Percentiles rank a stretch among this genome's conserved stretches.
Conservation (phyloP, 2,329 filamentous ascomycete species). For the Arthrinium puccinioides region DNA sequence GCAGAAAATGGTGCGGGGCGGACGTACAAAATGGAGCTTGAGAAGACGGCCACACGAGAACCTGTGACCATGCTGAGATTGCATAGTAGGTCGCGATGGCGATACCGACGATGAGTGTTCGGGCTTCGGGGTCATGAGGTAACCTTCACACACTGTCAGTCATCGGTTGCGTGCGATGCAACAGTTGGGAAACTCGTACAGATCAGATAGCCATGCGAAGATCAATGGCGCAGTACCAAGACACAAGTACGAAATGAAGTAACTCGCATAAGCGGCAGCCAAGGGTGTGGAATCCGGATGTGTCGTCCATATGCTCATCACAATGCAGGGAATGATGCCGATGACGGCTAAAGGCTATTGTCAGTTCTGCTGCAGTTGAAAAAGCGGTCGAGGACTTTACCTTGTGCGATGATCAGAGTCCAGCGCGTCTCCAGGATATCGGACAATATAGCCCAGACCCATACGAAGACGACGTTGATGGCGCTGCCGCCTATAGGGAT, state of each 20-base stretch:
- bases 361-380: too few relatives aligned
- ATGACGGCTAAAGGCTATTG: conserved; percentile 28
- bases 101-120: conserved; percentile 40
- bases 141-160: conserved; percentile 9
- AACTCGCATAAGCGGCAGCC: conserved; percentile 40
- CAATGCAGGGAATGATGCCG: conserved; percentile 38
- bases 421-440: conserved; percentile 41
- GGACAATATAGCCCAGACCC: conserved; percentile 46
- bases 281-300: conserved; percentile 33
- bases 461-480: conserved; percentile 43
- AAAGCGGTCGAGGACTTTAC: conserved; percentile 14
- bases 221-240: conserved; percentile 45
- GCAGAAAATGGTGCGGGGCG: neutral
- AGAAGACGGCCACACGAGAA: conserved; percentile 42
- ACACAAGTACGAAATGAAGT: conserved; percentile 40
- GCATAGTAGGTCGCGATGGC: conserved; percentile 42
- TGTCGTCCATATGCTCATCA: conserved; percentile 46
- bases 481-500: conserved; percentile 41
- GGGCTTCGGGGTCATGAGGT: conserved; percentile 41
- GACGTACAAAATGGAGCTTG: conserved; percentile 40
- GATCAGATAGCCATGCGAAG: conserved; percentile 43
- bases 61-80: conserved; percentile 43
- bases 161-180: neutral
- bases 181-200: conserved; percentile 15
- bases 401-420: conserved; percentile 40